Evolutionary conservation across 768 basidiomycete genomes (phyloP), one percentile per base, ranked within the genome.

Genomic region (Dendrothele bispora): DNA sequence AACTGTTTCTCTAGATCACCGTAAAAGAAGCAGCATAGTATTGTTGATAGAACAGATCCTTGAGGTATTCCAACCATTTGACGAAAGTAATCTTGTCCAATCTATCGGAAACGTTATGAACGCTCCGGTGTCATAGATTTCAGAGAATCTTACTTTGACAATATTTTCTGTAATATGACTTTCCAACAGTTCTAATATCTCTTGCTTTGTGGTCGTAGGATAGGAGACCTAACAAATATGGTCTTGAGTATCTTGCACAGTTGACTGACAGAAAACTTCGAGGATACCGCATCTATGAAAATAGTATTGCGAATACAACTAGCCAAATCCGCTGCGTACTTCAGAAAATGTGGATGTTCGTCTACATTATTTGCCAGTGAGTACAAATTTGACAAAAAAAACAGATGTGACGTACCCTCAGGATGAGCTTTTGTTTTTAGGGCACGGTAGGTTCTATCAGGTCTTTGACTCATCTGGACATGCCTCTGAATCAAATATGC

Each of bases 31-130:
- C 89, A 88, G 62, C 97, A 99, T 1, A 99, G 69, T n/a, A 98
- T 61, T 0, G 88, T 79, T 6, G 94, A 97, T n/a, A 98, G 69
- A n/a, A 94, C 83, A 2, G 95, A 98, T 18, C 97, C 97, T 65
- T 99, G 97, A 1, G 97, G 95, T 20, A 99, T 99, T 2, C 97
- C 97, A 24, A 91, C 80, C n/a, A 78, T 80, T 64, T 99, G 97
- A 11, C 87, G 83, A 61, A 87, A 95, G 59, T 86, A 91, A 34
- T 78, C 66, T n/a, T 68, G 57, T 1, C 88, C 90, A 43, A 97
- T 93, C 92, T 95, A 54, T n/a, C 3, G 21, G 2, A n/a, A 18
- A 29, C 36, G 6, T 26, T 11, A n/a, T n/a, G n/a, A n/a, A 27
- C 39, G 24, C 6, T 43, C 14, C 5, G 20, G 15, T 5, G 14